A percentile compares a stretch with the other conserved stretches of the same genome.
Evolutionary conservation across 345 rosid species (phyloP).

Genomic region (Balakata baccata): DNA sequence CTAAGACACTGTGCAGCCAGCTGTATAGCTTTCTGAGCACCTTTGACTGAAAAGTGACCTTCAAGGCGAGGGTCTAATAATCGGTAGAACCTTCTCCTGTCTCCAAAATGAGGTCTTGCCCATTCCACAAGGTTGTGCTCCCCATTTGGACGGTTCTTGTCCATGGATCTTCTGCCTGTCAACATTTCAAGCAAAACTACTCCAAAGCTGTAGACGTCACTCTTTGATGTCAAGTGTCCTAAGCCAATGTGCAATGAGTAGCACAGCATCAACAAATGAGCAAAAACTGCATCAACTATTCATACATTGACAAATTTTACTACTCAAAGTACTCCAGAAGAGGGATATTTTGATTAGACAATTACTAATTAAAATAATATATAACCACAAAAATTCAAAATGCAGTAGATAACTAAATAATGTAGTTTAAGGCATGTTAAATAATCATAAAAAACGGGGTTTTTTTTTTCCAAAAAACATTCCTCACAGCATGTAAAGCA

Average conservation of each 20-base stretch:
- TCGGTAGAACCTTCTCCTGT: constrained; percentile 68
- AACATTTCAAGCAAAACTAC: constrained; percentile 42
- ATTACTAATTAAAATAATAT: neutral
- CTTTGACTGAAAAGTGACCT: constrained; percentile 86
- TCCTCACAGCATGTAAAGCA: neutral
- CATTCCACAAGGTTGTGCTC: constrained; percentile 94
- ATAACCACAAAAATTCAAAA: neutral
- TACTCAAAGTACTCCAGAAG: neutral
- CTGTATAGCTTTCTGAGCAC: constrained; percentile 81
- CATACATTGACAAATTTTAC: neutral
- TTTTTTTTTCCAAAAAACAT: no score
- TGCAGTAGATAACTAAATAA: neutral
- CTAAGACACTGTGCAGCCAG: constrained; percentile 81
- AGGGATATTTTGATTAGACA: neutral
- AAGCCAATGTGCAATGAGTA: constrained; percentile 3
- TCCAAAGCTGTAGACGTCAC: constrained; percentile 41
- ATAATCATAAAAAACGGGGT: neutral
- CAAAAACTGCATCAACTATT: neutral
- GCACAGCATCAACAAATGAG: neutral
- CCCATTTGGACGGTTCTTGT: constrained; percentile 87
- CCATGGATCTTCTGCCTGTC: constrained; percentile 49
- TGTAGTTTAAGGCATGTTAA: neutral
- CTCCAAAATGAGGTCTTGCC: constrained; percentile 85
- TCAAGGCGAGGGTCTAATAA: constrained; percentile 88
- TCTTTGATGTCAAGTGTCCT: constrained; percentile 41